Base-by-base conservation (phyloP, 2,329 filamentous ascomycete genomes). In the Penicillium sp. region DNA sequence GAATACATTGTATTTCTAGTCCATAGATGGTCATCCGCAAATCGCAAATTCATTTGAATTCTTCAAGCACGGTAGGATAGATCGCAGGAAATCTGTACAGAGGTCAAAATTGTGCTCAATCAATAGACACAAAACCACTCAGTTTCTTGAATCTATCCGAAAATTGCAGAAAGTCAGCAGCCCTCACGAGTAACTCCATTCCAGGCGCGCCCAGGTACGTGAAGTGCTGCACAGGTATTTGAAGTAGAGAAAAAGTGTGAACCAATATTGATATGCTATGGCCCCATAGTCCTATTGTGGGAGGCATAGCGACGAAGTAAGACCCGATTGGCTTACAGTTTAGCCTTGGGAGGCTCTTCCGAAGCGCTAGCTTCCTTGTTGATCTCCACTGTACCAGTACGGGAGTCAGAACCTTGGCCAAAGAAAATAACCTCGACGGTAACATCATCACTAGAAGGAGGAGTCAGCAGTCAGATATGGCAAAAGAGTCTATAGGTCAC, bases 351-450 rank as follows among this genome's bases (percentile, higher is more conserved):
- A 19, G 76, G 76, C 16, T 79, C 75, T 54, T 80, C 79, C 2
- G 81, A 76, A 42, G 90, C 91, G 62, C 89, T 96, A 1, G 95
- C 95, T 72, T 97, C 94, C 65, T 89, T 83, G 77, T 98, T 99
- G 60, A 96, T 76, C 5, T 89, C 85, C 5, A 98, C 89, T 65
- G 89, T 89, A 37, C 93, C 89, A 65, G 89, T 89, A 38, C 93
- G 93, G 33, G 85, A 90, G 74, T 88, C 88, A 56, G 88, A 73
- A 38, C 89, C 87, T 68, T 96, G 87, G 62, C 95, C 95, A 71
- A 99, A 99, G 84, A 99, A 99, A 73, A 99, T 96, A 63, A 99
- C 95, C 77, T 99, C 92, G 16, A 99, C 94, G 0, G 95, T 99
- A 65, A 99, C 81, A 75, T 99, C 95, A 74, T 99, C 95, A 68